These are phyloP conservation scores for Incumbomyces lentus DNA, from an alignment of 2,329 filamentous ascomycete species.

Conservation along the genomic window DNA sequence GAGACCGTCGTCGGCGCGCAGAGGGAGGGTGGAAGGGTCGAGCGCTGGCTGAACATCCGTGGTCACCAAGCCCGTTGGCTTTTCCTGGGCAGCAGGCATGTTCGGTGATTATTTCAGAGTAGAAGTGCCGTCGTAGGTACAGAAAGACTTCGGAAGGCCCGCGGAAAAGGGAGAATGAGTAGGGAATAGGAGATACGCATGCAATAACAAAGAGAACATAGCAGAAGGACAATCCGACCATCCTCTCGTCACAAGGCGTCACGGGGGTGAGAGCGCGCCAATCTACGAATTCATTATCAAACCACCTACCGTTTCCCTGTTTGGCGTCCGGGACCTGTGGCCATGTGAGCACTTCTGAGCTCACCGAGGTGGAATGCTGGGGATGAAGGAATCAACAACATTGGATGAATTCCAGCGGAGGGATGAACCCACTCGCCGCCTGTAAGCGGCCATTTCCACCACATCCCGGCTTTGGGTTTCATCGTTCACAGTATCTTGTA, in stretches of 20 bases:
- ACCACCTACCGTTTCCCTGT: neutral
- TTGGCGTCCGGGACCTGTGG: neutral
- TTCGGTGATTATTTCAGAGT: too few relatives aligned
- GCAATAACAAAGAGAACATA: too few relatives aligned
- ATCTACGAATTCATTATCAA: constrained; percentile 1
- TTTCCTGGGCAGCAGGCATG: constrained; percentile 5
- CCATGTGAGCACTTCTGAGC: constrained; percentile 2
- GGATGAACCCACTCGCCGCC: neutral
- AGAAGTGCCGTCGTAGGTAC: too few relatives aligned
- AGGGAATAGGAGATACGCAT: neutral
- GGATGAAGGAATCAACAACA: neutral
- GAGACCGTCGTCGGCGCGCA: constrained; percentile 41
- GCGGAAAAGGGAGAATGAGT: neutral
- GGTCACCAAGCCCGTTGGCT: constrained; percentile 2
- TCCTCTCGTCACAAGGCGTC: constrained; percentile 4
- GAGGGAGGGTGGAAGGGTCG: constrained; percentile 29
- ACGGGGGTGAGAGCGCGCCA: neutral
- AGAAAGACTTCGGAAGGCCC: too few relatives aligned
- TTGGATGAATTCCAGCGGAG: neutral
- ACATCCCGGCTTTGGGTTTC: neutral
- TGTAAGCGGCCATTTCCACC: constrained; percentile 1
- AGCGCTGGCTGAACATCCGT: constrained; percentile 7
- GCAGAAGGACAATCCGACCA: neutral
- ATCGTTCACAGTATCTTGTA: too few relatives aligned
- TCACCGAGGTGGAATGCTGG: neutral